phyloP scores from a whole-genome alignment of 495 filamentous ascomycete genomes.

The Talaromyces thailandensis region DNA sequence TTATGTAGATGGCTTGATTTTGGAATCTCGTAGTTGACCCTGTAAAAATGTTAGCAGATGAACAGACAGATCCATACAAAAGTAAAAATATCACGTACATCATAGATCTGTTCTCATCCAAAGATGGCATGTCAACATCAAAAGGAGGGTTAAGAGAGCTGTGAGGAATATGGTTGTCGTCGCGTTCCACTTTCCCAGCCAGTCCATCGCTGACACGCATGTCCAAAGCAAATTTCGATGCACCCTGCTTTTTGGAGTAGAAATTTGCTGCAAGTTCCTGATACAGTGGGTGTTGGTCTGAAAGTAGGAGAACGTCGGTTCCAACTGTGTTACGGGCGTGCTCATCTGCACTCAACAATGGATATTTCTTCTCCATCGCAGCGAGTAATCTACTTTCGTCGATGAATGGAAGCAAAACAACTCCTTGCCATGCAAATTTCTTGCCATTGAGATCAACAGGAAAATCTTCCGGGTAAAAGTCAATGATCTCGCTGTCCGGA shows the following conservation, averaged over 20 bases:
- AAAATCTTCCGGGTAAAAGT: slow-evolving; percentile 97
- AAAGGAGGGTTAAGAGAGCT: slow-evolving; percentile 58
- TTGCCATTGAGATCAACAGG: slow-evolving; percentile 91
- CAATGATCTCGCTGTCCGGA: slow-evolving; percentile 79
- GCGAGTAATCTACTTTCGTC: slow-evolving; percentile 78
- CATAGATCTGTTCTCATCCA: slow-evolving; percentile 78
- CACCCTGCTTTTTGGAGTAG: slow-evolving; percentile 79
- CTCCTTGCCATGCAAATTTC: slow-evolving; percentile 97
- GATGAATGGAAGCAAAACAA: slow-evolving; percentile 90
- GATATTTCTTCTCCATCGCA: slow-evolving; percentile 78
- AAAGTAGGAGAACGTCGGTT: slow-evolving; percentile 73
- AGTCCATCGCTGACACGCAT: slow-evolving; percentile 66
- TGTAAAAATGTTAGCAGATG: slow-evolving; percentile 21
- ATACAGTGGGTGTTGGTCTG: slow-evolving; percentile 72
- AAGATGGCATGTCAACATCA: slow-evolving; percentile 56
- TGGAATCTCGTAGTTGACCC: slow-evolving; percentile 79
- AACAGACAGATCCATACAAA: background rate
- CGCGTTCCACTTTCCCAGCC: slow-evolving; percentile 71
- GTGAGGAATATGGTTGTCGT: slow-evolving; percentile 70
- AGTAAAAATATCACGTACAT: slow-evolving; percentile 43
- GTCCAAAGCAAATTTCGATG: slow-evolving; percentile 57
- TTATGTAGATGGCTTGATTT: slow-evolving; percentile 65
- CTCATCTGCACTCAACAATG: slow-evolving; percentile 70
- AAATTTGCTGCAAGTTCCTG: slow-evolving; percentile 71
- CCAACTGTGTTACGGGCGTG: slow-evolving; percentile 69